Evolutionary conservation across 148 eudicot species (phyloP).

Genomic region (Chenopodium quinoa): DNA sequence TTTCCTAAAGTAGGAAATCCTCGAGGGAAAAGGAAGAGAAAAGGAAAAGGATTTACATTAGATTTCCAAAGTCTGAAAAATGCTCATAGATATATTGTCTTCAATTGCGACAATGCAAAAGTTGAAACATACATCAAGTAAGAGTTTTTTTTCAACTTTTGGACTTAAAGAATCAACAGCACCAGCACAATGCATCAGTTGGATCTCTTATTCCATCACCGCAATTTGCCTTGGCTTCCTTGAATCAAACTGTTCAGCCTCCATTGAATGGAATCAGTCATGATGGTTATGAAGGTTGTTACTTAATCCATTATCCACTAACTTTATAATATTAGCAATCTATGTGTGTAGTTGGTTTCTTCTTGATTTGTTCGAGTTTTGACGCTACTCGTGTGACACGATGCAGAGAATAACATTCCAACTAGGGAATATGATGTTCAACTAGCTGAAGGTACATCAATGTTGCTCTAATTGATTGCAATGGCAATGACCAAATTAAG

Average conservation of each 20-base stretch:
- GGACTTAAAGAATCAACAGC: conserved; percentile 52
- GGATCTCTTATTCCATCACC: conserved; percentile 35
- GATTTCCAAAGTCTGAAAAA: too few relatives aligned
- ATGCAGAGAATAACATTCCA: conserved; percentile 39
- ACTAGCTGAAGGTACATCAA: conserved; percentile 28
- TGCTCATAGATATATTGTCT: too few relatives aligned
- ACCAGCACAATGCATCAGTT: conserved; percentile 33
- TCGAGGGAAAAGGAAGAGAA: too few relatives aligned
- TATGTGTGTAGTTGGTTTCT: too few relatives aligned
- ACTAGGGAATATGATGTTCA: conserved; percentile 30
- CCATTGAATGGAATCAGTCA: conserved; percentile 28
- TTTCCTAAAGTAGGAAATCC: too few relatives aligned
- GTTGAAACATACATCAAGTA: too few relatives aligned
- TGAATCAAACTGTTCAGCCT: conserved; percentile 26
- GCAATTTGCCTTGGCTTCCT: conserved; percentile 18
- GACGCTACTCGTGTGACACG: not conserved
- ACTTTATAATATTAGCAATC: not conserved
- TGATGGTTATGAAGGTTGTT: conserved; percentile 50
- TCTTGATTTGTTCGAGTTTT: too few relatives aligned
- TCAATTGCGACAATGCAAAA: too few relatives aligned
- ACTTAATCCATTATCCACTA: not conserved
- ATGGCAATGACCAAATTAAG: conserved; percentile 28
- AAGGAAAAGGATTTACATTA: too few relatives aligned
- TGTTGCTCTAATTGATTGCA: conserved; percentile 30
- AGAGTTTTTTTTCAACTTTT: conserved; percentile 30